These are phyloP conservation scores for Physcomitrellopsis africana DNA, from an alignment of 225 moss, liverwort and hornwort genomes.

Conservation along the genomic window DNA sequence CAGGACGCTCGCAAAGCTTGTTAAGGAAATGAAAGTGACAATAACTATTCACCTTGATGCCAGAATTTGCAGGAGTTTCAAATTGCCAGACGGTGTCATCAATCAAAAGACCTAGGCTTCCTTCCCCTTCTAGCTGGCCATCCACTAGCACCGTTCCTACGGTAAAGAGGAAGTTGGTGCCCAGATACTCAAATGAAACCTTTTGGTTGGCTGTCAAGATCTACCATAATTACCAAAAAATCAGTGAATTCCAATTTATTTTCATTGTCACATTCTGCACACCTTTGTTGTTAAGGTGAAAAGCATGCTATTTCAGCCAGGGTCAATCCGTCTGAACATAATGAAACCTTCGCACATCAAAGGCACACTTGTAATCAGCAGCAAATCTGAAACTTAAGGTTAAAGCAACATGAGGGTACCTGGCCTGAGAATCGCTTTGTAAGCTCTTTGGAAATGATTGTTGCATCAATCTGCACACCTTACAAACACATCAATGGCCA, in stretches of 20 bases:
- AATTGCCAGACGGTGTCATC: slow-evolving; percentile 53
- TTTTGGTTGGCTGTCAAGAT: slow-evolving; percentile 57
- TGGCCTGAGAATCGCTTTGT: slow-evolving; percentile 53
- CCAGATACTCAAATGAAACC: slow-evolving; percentile 64
- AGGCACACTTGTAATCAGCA: not conserved
- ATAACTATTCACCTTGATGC: slow-evolving; percentile 60
- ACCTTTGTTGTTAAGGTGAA: not conserved
- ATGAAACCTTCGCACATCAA: not conserved
- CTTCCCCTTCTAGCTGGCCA: slow-evolving; percentile 34
- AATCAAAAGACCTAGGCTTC: slow-evolving; percentile 47
- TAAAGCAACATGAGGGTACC: slow-evolving; percentile 28
- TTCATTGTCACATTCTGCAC: not conserved
- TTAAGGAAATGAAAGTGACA: not conserved
- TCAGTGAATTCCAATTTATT: slow-evolving; percentile 23
- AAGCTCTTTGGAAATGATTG: slow-evolving; percentile 49
- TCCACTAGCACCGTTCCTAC: slow-evolving; percentile 45
- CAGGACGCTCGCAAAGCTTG: not conserved
- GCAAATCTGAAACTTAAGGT: not conserved
- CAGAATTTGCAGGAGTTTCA: slow-evolving; percentile 57
- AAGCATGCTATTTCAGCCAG: not conserved
- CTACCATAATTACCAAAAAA: slow-evolving; percentile 29
- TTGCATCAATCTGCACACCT: slow-evolving; percentile 60
- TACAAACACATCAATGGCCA: not conserved
- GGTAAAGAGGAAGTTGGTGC: slow-evolving; percentile 57
- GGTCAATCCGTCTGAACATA: not conserved